Evolutionary conservation across 768 basidiomycete genomes (phyloP).

Genomic region (Panellus pusillus): DNA sequence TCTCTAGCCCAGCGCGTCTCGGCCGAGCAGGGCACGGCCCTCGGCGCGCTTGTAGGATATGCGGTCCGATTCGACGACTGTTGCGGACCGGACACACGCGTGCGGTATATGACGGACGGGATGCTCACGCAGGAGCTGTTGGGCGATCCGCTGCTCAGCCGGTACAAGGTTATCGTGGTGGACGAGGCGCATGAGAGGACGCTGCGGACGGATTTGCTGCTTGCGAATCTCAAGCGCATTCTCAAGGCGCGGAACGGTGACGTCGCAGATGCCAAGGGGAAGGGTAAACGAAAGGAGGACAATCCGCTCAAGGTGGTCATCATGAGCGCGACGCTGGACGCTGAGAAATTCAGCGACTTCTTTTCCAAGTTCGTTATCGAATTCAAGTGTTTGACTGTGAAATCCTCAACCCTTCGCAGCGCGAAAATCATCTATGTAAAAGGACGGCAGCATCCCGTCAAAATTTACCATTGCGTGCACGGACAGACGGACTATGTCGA

Average conservation of each 20-base stretch:
- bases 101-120: constrained; percentile 97
- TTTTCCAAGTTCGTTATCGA: constrained; percentile 66
- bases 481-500: constrained; percentile 85
- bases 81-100: constrained; percentile 66
- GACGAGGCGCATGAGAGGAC: constrained; percentile 99
- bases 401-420: constrained; percentile 38
- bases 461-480: constrained; percentile 73
- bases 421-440: constrained; percentile 89
- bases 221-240: constrained; percentile 86
- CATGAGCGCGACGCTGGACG: constrained; percentile 98
- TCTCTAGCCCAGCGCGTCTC: constrained; percentile 93
- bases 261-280: constrained; percentile 34
- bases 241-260: constrained; percentile 60
- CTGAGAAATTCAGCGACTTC: constrained; percentile 90
- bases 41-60: constrained; percentile 88
- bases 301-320: constrained; percentile 88
- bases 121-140: constrained; percentile 95
- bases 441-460: constrained; percentile 91
- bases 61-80: constrained; percentile 94
- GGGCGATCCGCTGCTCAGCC: constrained; percentile 69
- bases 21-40: constrained; percentile 66
- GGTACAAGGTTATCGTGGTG: constrained; percentile 86
- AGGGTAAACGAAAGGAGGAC: constrained; percentile 37
- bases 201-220: constrained; percentile 89
- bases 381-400: not conserved